phyloP scores from a whole-genome alignment of 768 basidiomycete species.

The Phylloporus arenicola region DNA sequence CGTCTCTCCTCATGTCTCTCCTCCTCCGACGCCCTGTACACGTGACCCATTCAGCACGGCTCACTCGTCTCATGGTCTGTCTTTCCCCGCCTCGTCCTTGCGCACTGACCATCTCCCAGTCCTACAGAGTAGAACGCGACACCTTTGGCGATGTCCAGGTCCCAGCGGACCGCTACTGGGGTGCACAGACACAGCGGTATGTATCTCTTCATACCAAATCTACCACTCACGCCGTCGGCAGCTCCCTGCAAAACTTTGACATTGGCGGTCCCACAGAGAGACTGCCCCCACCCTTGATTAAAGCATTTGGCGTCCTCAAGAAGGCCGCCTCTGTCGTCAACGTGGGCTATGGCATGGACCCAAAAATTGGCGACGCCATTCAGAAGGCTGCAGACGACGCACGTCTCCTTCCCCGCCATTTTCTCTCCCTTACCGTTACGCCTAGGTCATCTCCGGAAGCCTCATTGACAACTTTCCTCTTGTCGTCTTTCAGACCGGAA shows the following conservation, averaged over 20 bases:
- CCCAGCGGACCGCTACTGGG: constrained; percentile 88
- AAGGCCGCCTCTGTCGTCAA: constrained; percentile 95
- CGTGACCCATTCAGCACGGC: constrained; percentile 6
- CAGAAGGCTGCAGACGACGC: constrained; percentile 93
- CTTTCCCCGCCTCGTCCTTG: neutral
- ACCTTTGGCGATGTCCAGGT: constrained; percentile 96
- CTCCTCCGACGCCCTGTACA: constrained; percentile 15
- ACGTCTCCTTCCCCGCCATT: constrained; percentile 17
- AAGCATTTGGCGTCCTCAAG: constrained; percentile 96
- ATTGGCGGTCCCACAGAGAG: constrained; percentile 94
- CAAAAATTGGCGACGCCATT: constrained; percentile 83
- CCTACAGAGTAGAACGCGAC: constrained; percentile 78
- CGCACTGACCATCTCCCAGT: constrained; percentile 31
- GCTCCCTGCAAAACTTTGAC: constrained; percentile 95
- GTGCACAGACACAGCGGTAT: constrained; percentile 94
- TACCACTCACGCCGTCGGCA: constrained; percentile 26
- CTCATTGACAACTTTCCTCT: constrained; percentile 94
- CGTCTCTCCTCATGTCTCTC: constrained; percentile 2
- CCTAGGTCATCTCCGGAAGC: constrained; percentile 91
- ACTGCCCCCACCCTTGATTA: constrained; percentile 91
- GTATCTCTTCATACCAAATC: constrained; percentile 4
- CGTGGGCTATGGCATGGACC: constrained; percentile 82
- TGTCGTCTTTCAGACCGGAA: constrained; percentile 98
- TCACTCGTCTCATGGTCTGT: constrained; percentile 32
- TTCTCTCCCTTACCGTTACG: neutral